Base-by-base conservation (phyloP, 176 grass and related monocot species). In the Poa annua region DNA sequence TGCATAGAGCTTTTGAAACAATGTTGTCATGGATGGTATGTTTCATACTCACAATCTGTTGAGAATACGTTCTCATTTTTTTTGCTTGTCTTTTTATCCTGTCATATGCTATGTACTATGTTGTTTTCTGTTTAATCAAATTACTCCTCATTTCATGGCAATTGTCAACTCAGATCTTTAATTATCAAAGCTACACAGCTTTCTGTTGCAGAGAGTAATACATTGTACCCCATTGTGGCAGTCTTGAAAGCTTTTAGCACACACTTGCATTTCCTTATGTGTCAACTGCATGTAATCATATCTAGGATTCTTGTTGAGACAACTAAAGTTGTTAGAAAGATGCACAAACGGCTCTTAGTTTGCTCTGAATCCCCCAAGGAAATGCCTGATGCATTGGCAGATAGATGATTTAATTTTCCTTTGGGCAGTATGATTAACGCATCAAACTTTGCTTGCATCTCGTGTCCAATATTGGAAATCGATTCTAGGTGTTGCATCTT, bases 1-100 rank as follows among this genome's bases (percentile, higher is more conserved):
- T 92, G 29, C 78, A 99, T 84, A 93, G 89, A 92, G 91, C 96
- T 87, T 99, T 96, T 80, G 96, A 99, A 84, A 86, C 91, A 78
- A 75, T 90, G 53, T 45, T 99, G 71, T 78, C 89, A 38, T 99
- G 96, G 96, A 87, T 96, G 93, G 96, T 99, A 99, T 16, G 20
- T 33, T 86, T 81, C 76, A 61, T 15, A 79, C 34, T 83, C 79
- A 53, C 66, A 78, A n/a, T 75, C 13, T 83, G 72, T 86, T 74
- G 26, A 56, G 19, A 57, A 74, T 47, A 82, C 15, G 20, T 78
- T 48, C 26, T 10, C 66, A 73, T 86, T 81, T 80, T 50, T 50
- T 52, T 88, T 51, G 49, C 25, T 60, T 81, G 3, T 71, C 29
- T n/a, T 50, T 81, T 26, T 85, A 70, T 81, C 50, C 50, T 4